Conservation (phyloP, 2,329 filamentous ascomycete genomes). For the Albifimbria verrucaria region DNA sequence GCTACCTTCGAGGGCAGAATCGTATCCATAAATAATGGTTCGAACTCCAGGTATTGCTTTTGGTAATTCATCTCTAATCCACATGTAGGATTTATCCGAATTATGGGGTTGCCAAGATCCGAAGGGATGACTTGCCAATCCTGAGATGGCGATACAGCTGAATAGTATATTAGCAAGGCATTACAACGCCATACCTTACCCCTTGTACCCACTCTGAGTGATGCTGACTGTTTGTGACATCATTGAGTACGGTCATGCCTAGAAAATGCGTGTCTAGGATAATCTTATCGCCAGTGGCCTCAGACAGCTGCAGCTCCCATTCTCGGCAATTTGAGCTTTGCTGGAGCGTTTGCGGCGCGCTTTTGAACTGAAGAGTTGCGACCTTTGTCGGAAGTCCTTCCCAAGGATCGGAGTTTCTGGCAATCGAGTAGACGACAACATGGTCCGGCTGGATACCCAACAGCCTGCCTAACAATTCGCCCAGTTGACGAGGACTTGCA, state of each 20-base stretch:
- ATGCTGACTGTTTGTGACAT: not conserved
- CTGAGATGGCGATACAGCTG: constrained; percentile 9
- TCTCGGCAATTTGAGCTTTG: not conserved
- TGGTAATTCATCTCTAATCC: constrained; percentile 7
- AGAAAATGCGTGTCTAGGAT: not conserved
- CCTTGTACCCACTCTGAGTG: not conserved
- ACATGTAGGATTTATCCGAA: constrained; percentile 8
- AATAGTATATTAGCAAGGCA: not conserved
- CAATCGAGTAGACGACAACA: not conserved
- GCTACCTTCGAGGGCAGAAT: not conserved
- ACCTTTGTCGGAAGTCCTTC: not conserved
- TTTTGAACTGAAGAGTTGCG: not conserved
- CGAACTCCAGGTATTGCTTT: not conserved
- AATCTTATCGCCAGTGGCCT: not conserved
- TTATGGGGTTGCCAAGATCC: constrained; percentile 9
- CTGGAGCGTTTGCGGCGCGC: not conserved
- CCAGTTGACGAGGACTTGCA: not conserved
- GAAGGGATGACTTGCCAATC: constrained; percentile 7
- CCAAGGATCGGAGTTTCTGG: not conserved
- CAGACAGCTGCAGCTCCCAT: not conserved
- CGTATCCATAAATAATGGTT: constrained; percentile 8
- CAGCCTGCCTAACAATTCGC: not conserved
- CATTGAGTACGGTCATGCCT: not conserved
- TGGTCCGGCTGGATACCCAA: not conserved
- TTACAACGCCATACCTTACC: not conserved